phyloP scores from a whole-genome alignment of 108 stramenopile genomes.

The Schizochytrium sp. region DNA sequence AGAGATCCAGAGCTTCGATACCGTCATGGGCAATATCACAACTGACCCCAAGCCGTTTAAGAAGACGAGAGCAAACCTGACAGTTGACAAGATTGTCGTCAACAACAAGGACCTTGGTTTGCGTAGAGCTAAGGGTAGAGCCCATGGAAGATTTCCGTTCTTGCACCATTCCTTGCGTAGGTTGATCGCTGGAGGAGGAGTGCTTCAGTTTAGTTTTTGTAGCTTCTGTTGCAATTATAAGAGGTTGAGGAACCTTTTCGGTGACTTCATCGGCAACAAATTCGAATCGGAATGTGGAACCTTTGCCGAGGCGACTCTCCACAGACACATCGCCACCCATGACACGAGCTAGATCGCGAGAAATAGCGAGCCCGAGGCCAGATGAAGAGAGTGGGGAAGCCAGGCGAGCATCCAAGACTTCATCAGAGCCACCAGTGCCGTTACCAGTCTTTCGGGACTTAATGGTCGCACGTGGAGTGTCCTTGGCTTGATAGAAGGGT shows the following conservation, averaged over 20 bases:
- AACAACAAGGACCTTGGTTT: conserved; percentile 1
- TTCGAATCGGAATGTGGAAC: conserved; percentile 5
- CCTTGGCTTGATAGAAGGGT: conserved; percentile 29
- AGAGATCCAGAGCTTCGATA: neutral
- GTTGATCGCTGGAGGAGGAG: neutral
- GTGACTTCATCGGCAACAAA: neutral
- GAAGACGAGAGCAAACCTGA: neutral
- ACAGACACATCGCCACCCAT: conserved; percentile 28
- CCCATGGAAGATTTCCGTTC: neutral
- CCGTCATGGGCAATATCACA: conserved; percentile 28
- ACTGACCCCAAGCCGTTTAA: neutral
- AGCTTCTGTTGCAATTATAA: neutral
- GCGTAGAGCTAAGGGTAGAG: too few species aligned
- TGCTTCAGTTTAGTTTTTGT: neutral
- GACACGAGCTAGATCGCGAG: conserved; percentile 9
- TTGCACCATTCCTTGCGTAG: neutral
- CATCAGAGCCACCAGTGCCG: too few species aligned
- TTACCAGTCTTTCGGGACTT: neutral
- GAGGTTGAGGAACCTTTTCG: neutral
- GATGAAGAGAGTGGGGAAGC: neutral
- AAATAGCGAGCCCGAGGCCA: conserved; percentile 10
- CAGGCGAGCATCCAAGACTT: neutral
- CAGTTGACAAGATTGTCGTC: conserved; percentile 39
- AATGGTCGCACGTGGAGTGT: conserved; percentile 30
- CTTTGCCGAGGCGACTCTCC: neutral